phyloP scores from a whole-genome alignment of 768 basidiomycete species.

The Hericium erinaceus region DNA sequence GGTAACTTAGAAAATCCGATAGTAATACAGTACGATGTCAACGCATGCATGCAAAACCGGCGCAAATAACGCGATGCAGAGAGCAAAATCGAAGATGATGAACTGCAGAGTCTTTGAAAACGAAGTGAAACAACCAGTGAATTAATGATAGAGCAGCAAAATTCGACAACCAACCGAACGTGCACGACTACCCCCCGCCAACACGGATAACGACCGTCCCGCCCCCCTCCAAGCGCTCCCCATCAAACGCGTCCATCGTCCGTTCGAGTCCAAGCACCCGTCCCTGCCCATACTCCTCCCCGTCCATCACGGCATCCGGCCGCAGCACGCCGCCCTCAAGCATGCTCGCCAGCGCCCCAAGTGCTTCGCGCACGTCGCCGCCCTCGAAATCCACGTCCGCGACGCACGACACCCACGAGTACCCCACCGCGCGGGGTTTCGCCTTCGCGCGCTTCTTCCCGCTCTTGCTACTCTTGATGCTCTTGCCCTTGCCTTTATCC shows the following conservation, averaged over 20 bases:
- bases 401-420: conserved; percentile 74
- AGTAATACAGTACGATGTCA: no score
- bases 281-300: conserved; percentile 21
- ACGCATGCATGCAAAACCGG: no score
- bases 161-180: not conserved
- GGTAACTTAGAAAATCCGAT: no score
- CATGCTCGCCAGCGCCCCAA: conserved; percentile 31
- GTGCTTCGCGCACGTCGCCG: conserved; percentile 52
- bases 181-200: conserved; percentile 4
- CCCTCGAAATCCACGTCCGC: conserved; percentile 84
- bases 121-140: no score
- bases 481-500: not conserved
- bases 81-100: no score
- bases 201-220: conserved; percentile 26
- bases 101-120: no score
- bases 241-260: conserved; percentile 39
- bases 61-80: no score
- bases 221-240: conserved; percentile 21
- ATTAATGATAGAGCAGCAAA: not conserved
- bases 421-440: conserved; percentile 43
- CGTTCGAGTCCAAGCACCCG: conserved; percentile 46
- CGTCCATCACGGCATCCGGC: conserved; percentile 21
- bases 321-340: conserved; percentile 25
- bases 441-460: not conserved
- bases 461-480: not conserved